phyloP scores from a whole-genome alignment of 768 basidiomycete species.

The Kwoniella pini region DNA sequence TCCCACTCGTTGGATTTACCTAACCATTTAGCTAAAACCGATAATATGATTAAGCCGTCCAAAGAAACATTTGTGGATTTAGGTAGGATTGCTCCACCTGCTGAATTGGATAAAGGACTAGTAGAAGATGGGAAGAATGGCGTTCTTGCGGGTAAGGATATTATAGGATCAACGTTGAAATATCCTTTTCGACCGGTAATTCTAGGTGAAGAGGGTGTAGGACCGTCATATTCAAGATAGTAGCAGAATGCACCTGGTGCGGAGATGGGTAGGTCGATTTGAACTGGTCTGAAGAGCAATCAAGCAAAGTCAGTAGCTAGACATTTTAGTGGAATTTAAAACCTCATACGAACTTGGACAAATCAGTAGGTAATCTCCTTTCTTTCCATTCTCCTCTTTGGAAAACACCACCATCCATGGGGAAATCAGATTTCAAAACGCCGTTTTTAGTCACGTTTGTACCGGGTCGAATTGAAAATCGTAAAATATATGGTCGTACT shows the following conservation, averaged over 20 bases:
- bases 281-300: constrained; percentile 69
- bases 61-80: constrained; percentile 69
- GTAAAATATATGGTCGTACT: constrained; percentile 79
- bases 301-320: not conserved
- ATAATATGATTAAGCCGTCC: constrained; percentile 83
- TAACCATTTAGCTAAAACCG: constrained; percentile 98
- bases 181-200: constrained; percentile 84
- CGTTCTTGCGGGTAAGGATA: constrained; percentile 71
- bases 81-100: constrained; percentile 56
- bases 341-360: constrained; percentile 60
- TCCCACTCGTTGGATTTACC: constrained; percentile 77
- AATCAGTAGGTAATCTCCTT: constrained; percentile 58
- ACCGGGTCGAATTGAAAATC: constrained; percentile 88
- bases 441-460: constrained; percentile 88
- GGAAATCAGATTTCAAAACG: constrained; percentile 94
- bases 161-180: constrained; percentile 92
- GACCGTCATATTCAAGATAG: constrained; percentile 75
- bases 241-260: constrained; percentile 95
- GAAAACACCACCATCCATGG: constrained; percentile 86
- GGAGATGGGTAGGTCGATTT: constrained; percentile 92
- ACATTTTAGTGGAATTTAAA: no score
- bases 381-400: constrained; percentile 71
- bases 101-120: constrained; percentile 29
- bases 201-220: constrained; percentile 57
- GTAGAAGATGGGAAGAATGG: constrained; percentile 63